Evolutionary conservation across 2,329 filamentous ascomycete species (phyloP), one percentile per base, ranked within the genome.

Genomic region (Reticulascus tulasneorum): DNA sequence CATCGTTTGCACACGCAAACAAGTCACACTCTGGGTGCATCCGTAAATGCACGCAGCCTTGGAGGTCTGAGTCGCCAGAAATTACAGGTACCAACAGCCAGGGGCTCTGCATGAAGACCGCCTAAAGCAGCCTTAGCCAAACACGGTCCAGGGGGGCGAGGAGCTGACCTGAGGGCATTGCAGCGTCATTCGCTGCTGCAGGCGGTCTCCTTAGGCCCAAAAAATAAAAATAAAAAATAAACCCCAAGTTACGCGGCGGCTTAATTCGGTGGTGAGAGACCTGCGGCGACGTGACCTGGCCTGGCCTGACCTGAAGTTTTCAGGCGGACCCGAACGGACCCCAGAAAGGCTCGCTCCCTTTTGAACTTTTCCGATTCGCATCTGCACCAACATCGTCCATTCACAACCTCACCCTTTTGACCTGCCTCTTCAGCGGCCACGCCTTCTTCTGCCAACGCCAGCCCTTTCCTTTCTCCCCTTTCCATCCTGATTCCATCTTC

Each of bases 401-500:
- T 50, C 42, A 33, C 31, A 49, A 42, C 44, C 45, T 41, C 47
- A 44, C 34, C 50, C 50, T 46, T 51, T 52, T 48, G 40, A 39
- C 40, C 40, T 33, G 40, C 37, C 40, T 42, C 32, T 37, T 42
- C 40, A 42, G 40, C 40, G 42, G 37, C 35, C 40, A 32, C 41
- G 35, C 23, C 37, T 37, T 37, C 29, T 22, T 37, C 25, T 40
- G 29, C 29, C 40, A 33, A 37, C 37, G 40, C 37, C 37, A 37
- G 32, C 27, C 29, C 19, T 42, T 42, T 57, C 53, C 46, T 52
- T 47, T 40, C 45, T 38, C 40, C 44, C 43, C 45, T 34, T 42
- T 43, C 37, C 41, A 48, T 51, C 48, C 27, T 35, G 29, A 28
- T 21, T 32, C 29, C 35, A 29, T 29, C 45, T 25, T 31, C 44